Percentiles rank a stretch among this genome's conserved stretches.
phyloP scores from a whole-genome alignment of 2,329 filamentous ascomycete genomes.

The Niveomyces coronatus region DNA sequence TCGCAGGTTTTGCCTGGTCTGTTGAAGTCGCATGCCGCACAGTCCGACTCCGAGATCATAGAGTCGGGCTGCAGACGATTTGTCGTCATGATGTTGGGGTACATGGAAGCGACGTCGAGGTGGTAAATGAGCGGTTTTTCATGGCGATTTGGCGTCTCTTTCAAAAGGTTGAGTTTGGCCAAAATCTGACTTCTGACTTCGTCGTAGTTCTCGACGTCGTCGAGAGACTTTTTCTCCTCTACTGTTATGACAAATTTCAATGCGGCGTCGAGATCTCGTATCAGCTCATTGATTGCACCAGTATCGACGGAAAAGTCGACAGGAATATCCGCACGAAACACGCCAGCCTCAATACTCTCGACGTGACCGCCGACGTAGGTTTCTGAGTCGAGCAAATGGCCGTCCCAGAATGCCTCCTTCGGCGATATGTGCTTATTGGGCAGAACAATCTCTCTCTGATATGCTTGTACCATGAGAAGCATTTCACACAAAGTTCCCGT shows the following conservation, averaged over 20 bases:
- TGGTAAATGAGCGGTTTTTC: constrained; percentile 93
- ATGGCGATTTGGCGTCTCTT: constrained; percentile 69
- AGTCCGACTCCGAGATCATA: constrained; percentile 96
- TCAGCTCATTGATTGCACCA: constrained; percentile 77
- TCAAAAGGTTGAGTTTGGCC: constrained; percentile 59
- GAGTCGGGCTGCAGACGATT: constrained; percentile 96
- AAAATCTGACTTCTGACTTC: constrained; percentile 77
- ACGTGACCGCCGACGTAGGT: constrained; percentile 98
- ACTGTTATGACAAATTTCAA: constrained; percentile 78
- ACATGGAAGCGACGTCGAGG: constrained; percentile 98
- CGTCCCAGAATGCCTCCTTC: constrained; percentile 91
- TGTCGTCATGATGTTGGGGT: constrained; percentile 99
- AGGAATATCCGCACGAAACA: constrained; percentile 91
- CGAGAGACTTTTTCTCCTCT: constrained; percentile 72
- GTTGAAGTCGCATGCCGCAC: constrained; percentile 97
- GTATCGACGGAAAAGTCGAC: constrained; percentile 90
- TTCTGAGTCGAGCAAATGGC: constrained; percentile 89
- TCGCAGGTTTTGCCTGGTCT: constrained; percentile 95
- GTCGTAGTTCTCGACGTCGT: constrained; percentile 72
- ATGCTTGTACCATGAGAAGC: constrained; percentile 98
- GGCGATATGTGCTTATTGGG: constrained; percentile 93
- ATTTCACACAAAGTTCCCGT: constrained; percentile 99
- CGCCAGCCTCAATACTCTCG: constrained; percentile 96
- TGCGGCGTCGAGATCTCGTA: constrained; percentile 78
- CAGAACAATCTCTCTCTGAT: constrained; percentile 79